A percentile compares a stretch with the other conserved stretches of the same genome.
These are phyloP conservation scores for Coniferiporia sulphurascens DNA, from an alignment of 1,284 basidiomycete species.

Conservation along the genomic window DNA sequence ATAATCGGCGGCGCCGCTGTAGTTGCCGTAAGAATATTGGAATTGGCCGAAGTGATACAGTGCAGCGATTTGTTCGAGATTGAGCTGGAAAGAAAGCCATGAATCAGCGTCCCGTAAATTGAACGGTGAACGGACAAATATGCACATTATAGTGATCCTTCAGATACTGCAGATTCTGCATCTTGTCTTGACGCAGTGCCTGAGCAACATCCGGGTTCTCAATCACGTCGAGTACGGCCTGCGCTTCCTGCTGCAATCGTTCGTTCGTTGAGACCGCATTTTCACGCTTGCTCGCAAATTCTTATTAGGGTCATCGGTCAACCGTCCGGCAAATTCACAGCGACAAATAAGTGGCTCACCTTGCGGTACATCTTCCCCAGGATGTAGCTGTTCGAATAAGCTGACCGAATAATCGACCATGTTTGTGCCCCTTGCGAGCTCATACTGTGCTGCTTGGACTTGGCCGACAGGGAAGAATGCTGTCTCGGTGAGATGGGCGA, in stretches of 20 bases:
- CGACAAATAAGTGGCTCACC: constrained; percentile 42
- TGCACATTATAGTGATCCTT: constrained; percentile 89
- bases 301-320: constrained; percentile 34
- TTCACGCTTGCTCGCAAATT: constrained; percentile 78
- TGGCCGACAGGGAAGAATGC: constrained; percentile 72
- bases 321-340: not conserved
- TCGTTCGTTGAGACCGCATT: constrained; percentile 83
- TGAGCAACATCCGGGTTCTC: constrained; percentile 95
- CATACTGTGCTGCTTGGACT: constrained; percentile 87
- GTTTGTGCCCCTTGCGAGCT: constrained; percentile 93
- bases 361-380: constrained; percentile 60
- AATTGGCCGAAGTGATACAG: constrained; percentile 98
- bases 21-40: constrained; percentile 96
- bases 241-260: constrained; percentile 81
- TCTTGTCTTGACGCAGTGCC: constrained; percentile 89
- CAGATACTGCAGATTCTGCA: constrained; percentile 91
- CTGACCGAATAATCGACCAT: constrained; percentile 90
- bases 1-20: constrained; percentile 94
- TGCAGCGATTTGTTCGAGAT: constrained; percentile 90
- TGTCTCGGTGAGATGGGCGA: constrained; percentile 78
- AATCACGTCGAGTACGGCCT: constrained; percentile 92
- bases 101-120: constrained; percentile 16
- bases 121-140: constrained; percentile 30
- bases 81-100: constrained; percentile 53
- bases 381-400: constrained; percentile 74